A percentile compares a stretch with the other conserved stretches of the same genome.
Conservation (phyloP, 208 protist species). For the Leishmania aethiopica region DNA sequence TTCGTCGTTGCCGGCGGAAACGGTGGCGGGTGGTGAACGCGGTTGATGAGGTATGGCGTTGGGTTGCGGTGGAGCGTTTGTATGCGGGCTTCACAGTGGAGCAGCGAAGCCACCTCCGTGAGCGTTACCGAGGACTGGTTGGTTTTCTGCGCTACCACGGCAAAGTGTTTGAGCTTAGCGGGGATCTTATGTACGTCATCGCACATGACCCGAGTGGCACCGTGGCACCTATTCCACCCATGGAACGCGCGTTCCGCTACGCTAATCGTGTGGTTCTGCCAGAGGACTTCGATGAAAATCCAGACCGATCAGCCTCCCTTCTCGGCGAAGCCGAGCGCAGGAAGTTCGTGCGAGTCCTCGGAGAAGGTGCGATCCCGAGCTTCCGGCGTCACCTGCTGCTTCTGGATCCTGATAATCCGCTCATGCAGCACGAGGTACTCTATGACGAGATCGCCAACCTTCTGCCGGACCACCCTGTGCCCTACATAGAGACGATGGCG, state of each 20-base stretch:
- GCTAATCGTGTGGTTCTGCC: constrained; percentile 79
- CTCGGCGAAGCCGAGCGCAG: constrained; percentile 57
- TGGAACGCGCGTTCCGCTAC: constrained; percentile 60
- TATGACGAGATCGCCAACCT: constrained; percentile 75
- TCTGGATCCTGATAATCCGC: constrained; percentile 84
- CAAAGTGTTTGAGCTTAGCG: constrained; percentile 78
- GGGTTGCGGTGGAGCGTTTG: constrained; percentile 71
- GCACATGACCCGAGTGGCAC: constrained; percentile 72
- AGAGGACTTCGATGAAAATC: constrained; percentile 61
- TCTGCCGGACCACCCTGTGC: constrained; percentile 57
- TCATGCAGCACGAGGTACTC: constrained; percentile 66
- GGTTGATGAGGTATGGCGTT: constrained; percentile 58
- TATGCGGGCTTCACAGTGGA: constrained; percentile 54
- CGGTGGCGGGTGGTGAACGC: not conserved
- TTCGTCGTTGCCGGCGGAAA: not conserved
- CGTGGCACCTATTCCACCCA: constrained; percentile 65
- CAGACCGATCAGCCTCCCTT: constrained; percentile 38
- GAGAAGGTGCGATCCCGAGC: constrained; percentile 65
- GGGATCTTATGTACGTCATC: constrained; percentile 76
- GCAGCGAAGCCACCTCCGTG: constrained; percentile 54
- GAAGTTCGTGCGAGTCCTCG: constrained; percentile 42
- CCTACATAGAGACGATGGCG: constrained; percentile 27
- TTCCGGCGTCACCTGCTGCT: constrained; percentile 64
- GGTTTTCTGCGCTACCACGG: constrained; percentile 88
- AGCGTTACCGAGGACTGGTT: constrained; percentile 65